These are phyloP conservation scores for Rhododendron vialii DNA, from an alignment of 148 eudicot genomes.

Conservation along the genomic window DNA sequence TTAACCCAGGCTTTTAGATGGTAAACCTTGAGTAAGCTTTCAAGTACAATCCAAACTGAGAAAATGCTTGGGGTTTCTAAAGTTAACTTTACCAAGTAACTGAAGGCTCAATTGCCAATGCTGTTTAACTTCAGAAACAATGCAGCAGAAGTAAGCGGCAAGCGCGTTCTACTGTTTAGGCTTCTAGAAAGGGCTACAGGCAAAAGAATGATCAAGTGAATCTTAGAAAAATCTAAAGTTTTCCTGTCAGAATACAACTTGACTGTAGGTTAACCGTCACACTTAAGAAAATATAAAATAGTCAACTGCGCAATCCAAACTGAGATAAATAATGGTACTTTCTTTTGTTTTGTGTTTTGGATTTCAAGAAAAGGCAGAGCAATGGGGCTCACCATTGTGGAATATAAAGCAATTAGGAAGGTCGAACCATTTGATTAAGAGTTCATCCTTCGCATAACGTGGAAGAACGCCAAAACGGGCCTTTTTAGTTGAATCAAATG, in stretches of 20 bases:
- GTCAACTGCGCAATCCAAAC: not conserved
- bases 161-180: not conserved
- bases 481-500: constrained; percentile 70
- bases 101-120: not conserved
- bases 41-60: no score
- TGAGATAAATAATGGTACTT: not conserved
- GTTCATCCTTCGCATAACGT: constrained; percentile 85
- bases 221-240: not conserved
- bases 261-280: not conserved
- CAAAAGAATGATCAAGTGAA: not conserved
- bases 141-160: not conserved
- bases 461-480: constrained; percentile 94
- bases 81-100: not conserved
- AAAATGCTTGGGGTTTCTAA: not conserved
- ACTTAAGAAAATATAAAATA: not conserved
- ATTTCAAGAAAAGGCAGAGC: constrained; percentile 3
- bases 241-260: not conserved
- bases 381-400: constrained; percentile 69
- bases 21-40: not conserved
- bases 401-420: constrained; percentile 98
- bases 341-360: not conserved
- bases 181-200: not conserved
- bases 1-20: not conserved
- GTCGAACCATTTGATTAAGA: constrained; percentile 89
- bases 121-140: not conserved